phyloP scores from a whole-genome alignment of 1,284 basidiomycete species.

The Gomphus bonarii region DNA sequence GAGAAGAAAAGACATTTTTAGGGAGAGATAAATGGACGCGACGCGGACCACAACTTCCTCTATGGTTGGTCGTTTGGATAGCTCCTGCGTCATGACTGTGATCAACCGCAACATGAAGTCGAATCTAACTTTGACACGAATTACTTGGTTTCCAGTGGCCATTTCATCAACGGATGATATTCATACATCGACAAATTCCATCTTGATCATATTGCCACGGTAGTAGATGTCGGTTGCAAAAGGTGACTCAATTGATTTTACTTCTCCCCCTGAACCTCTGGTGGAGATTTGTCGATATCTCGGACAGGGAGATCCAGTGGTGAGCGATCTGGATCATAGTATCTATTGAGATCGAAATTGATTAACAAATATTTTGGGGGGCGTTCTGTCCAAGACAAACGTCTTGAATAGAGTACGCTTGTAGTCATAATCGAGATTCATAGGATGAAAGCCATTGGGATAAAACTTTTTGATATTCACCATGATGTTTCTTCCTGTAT shows the following conservation, averaged over 20 bases:
- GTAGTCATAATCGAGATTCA: too few species aligned
- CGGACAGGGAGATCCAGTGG: conserved; percentile 16
- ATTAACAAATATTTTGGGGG: conserved; percentile 24
- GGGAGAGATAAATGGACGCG: too few species aligned
- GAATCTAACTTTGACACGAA: conserved; percentile 18
- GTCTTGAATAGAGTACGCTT: conserved; percentile 9
- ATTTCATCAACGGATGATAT: too few species aligned
- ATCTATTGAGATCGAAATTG: conserved; percentile 29
- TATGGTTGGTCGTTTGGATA: conserved; percentile 24
- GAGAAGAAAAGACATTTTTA: too few species aligned
- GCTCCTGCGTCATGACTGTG: conserved; percentile 24
- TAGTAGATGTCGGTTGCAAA: too few species aligned
- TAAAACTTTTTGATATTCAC: too few species aligned
- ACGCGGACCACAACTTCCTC: conserved; percentile 16
- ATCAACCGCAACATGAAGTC: conserved; percentile 25
- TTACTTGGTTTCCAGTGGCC: conserved; percentile 16
- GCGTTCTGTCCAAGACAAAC: conserved; percentile 21
- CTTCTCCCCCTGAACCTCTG: conserved; percentile 16
- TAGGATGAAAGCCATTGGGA: too few species aligned
- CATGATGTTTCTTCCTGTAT: too few species aligned
- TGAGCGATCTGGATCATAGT: conserved; percentile 16
- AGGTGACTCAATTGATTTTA: conserved; percentile 20
- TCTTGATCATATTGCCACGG: too few species aligned
- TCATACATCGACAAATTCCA: too few species aligned
- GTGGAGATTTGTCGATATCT: conserved; percentile 18